Percentiles rank a stretch among this genome's conserved stretches.
These are phyloP conservation scores for Saccharomyces uvarum DNA, from an alignment of 1,139 yeast species.

Conservation along the genomic window DNA sequence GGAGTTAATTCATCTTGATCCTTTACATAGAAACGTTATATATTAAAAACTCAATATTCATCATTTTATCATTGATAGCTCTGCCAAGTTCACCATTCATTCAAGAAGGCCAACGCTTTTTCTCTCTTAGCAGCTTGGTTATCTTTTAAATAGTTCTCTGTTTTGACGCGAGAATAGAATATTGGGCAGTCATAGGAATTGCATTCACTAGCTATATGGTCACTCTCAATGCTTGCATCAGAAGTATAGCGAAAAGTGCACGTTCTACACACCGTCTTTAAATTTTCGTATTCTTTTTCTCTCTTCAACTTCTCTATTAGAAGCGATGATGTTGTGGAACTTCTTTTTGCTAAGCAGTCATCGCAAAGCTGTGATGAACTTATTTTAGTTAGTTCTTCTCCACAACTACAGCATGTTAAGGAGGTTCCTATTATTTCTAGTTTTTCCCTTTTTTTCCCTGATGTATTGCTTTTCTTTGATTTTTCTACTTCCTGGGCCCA, in stretches of 20 bases:
- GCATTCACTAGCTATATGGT: conserved; percentile 24
- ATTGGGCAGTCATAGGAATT: conserved; percentile 37
- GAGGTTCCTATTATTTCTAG: neutral
- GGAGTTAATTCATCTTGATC: neutral
- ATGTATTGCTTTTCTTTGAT: conserved; percentile 14
- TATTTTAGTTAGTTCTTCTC: conserved; percentile 11
- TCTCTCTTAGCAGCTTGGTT: conserved; percentile 1
- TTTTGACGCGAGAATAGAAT: conserved; percentile 31
- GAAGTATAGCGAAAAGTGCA: conserved; percentile 25
- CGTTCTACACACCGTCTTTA: conserved; percentile 28
- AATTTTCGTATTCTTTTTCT: conserved; percentile 19
- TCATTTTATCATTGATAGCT: neutral
- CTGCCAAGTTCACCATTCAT: conserved; percentile 11
- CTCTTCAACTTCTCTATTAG: conserved; percentile 13
- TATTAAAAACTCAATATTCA: neutral
- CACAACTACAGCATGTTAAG: conserved; percentile 12
- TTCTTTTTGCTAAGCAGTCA: conserved; percentile 31
- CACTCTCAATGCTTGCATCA: conserved; percentile 18
- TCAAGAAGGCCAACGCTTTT: conserved; percentile 10
- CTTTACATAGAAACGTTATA: neutral
- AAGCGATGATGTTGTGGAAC: conserved; percentile 22
- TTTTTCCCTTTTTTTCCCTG: conserved; percentile 3
- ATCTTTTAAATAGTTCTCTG: conserved; percentile 7
- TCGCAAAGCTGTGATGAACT: conserved; percentile 30
- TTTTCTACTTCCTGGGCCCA: conserved; percentile 80